Percentiles rank a stretch among this genome's conserved stretches.
Conservation (phyloP, 306 rosid species). For the Prunus dulcis region DNA sequence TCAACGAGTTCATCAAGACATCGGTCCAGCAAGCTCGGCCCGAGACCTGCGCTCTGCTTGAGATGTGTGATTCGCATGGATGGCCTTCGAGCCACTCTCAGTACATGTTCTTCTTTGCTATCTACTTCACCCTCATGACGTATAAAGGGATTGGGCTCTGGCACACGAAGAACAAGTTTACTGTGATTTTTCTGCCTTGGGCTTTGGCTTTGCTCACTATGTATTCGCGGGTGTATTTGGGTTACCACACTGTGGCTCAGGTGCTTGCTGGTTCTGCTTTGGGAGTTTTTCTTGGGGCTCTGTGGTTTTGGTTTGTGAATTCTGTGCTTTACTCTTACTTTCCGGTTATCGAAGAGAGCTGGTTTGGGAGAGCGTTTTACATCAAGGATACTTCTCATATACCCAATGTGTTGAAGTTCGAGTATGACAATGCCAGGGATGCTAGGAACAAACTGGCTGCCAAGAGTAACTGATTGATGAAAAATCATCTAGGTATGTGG, state of each 20-base stretch:
- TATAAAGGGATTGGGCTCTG: slow-evolving; percentile 39
- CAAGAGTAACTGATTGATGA: slow-evolving; percentile 36
- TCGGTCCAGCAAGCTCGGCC: slow-evolving; percentile 83
- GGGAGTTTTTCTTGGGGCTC: slow-evolving; percentile 64
- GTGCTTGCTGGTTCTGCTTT: slow-evolving; percentile 79
- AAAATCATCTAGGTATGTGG: slow-evolving; percentile 8
- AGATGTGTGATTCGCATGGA: slow-evolving; percentile 89
- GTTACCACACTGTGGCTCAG: slow-evolving; percentile 79
- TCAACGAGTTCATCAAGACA: slow-evolving; percentile 71
- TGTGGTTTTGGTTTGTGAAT: slow-evolving; percentile 83
- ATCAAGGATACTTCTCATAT: slow-evolving; percentile 88
- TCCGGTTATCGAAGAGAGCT: slow-evolving; percentile 73
- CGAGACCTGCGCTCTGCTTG: slow-evolving; percentile 69
- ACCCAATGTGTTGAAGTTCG: slow-evolving; percentile 77
- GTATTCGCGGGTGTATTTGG: slow-evolving; percentile 84
- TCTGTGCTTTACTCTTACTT: slow-evolving; percentile 38
- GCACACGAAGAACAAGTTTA: slow-evolving; percentile 30
- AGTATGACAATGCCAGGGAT: slow-evolving; percentile 80
- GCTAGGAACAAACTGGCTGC: slow-evolving; percentile 39
- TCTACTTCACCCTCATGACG: slow-evolving; percentile 50
- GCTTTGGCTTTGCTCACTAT: slow-evolving; percentile 55
- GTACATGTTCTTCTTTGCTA: slow-evolving; percentile 87
- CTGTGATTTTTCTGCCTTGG: slow-evolving; percentile 43
- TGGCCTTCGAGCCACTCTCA: slow-evolving; percentile 98
- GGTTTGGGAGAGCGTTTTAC: slow-evolving; percentile 61